Evolutionary conservation across 768 basidiomycete species (phyloP).

Genomic region (Suillus cothurnatus): DNA sequence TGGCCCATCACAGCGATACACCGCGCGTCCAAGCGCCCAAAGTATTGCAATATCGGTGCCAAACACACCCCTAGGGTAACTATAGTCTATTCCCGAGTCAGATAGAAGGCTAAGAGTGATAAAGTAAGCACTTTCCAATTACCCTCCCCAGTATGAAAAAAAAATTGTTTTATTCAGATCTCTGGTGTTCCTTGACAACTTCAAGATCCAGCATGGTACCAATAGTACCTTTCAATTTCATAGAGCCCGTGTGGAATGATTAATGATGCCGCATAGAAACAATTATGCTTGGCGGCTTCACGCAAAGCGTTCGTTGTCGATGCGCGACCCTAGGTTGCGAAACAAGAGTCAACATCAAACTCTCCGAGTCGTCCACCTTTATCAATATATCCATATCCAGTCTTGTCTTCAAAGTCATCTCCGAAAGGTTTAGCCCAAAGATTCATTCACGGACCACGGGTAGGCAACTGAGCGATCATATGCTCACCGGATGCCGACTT

Average conservation of each 20-base stretch:
- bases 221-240: too few relatives aligned
- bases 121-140: background rate
- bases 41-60: background rate
- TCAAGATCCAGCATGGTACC: background rate
- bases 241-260: too few relatives aligned
- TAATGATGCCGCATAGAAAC: background rate
- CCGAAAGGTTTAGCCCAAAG: background rate
- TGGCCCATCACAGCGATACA: background rate
- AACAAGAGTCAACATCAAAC: background rate
- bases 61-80: background rate
- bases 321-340: background rate
- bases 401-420: background rate
- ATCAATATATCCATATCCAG: background rate
- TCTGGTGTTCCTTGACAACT: background rate
- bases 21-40: background rate
- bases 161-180: background rate
- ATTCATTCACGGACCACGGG: background rate
- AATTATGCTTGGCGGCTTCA: background rate
- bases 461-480: slow-evolving; percentile 14
- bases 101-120: background rate
- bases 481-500: background rate
- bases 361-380: background rate
- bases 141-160: background rate
- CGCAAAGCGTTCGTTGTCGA: background rate
- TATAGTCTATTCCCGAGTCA: too few relatives aligned